Conservation (phyloP, 2,329 filamentous ascomycete genomes). For the Tricladium varicosporioides region DNA sequence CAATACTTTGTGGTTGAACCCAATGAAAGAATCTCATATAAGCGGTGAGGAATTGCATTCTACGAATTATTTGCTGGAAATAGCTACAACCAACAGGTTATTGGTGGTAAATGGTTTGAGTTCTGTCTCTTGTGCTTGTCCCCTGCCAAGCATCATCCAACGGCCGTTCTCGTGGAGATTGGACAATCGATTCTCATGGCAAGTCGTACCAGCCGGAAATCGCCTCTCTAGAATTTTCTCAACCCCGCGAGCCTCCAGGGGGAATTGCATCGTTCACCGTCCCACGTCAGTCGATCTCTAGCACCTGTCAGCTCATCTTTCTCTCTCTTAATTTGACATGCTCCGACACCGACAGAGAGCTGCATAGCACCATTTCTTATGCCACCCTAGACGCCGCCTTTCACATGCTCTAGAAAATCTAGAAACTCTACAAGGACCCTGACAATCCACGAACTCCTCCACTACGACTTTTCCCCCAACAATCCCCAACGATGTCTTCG, state of each 20-base stretch:
- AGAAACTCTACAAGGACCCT: background rate
- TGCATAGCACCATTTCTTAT: conserved; percentile 6
- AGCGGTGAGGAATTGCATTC: background rate
- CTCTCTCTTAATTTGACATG: conserved; percentile 5
- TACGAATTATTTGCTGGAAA: background rate
- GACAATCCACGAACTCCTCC: background rate
- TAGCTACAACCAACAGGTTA: background rate
- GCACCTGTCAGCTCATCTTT: conserved; percentile 14
- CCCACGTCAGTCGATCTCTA: conserved; percentile 8
- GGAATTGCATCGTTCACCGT: conserved; percentile 10
- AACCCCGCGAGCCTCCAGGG: background rate
- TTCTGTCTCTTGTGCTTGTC: background rate
- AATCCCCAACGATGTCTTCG: conserved; percentile 17
- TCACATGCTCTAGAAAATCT: conserved; percentile 6
- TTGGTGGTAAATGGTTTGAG: background rate
- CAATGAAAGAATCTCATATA: background rate
- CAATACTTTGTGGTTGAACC: no score
- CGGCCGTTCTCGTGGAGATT: conserved; percentile 4
- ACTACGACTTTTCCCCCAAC: background rate
- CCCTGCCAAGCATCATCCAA: background rate
- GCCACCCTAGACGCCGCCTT: background rate
- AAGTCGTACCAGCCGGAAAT: conserved; percentile 17
- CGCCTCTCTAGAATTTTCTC: conserved; percentile 5
- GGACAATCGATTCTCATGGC: conserved; percentile 9
- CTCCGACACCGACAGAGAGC: conserved; percentile 12